Evolutionary conservation across 306 rosid species (phyloP), one percentile per base, ranked within the genome.

Genomic region (Malus asiatica): DNA sequence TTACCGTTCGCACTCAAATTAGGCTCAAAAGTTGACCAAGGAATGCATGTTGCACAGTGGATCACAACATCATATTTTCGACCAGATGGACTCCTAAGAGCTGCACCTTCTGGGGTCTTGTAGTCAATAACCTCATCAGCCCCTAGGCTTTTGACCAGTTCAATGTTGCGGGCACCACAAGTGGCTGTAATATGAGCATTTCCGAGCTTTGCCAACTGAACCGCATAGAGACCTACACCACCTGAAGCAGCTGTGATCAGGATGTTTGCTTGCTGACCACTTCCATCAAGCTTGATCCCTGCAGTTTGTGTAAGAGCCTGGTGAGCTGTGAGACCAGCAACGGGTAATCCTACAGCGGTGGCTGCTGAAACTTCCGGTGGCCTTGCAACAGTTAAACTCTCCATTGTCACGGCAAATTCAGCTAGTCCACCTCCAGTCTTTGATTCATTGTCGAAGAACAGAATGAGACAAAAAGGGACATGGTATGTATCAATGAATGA

Each of bases 101-200:
- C 86, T 35, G 83, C 87, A 8, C 98, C 98, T 0, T 84, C 91
- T 8, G 89, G 89, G 27, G 96, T 90, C 84, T 81, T 89, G 71
- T 93, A 93, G 79, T 93, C 96, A 11, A 93, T 77, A 62, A 93
- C 96, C 78, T 93, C 97, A 30, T 93, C 96, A 4, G 96, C 97
- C 1, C 98, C 98, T 73, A 91, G 81, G 66, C 87, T 86, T 71
- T 83, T 87, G 71, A 93, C 83, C 0, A 91, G 30, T 12, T 93
- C 65, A 1, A 91, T 70, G 87, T 93, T 93, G 74, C 93, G 90
- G 19, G 91, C 88, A 30, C 97, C 96, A 45, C 98, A 93, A 0
- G 98, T 93, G 75, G 97, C 91, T 0, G 97, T 93, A 65, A 93
- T 97, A 6, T 90, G 92, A 23, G 92, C 73, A 85, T 91, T 91